These are phyloP conservation scores for Rubia tinctorum DNA, from an alignment of 305 asterid species.

Conservation along the genomic window DNA sequence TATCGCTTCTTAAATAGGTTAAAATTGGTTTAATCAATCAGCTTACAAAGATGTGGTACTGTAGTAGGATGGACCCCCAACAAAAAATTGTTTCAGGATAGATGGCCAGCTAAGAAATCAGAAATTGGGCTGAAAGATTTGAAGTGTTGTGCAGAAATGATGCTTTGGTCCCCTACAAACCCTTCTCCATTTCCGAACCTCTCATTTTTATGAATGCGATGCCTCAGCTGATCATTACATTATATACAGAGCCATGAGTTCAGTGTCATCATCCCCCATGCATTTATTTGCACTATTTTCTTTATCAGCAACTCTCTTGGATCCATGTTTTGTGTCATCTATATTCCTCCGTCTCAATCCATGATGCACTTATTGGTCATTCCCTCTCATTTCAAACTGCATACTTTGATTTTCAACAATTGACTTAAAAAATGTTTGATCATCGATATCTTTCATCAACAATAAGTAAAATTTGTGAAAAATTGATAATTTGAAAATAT, in stretches of 20 bases:
- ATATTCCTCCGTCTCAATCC: no score
- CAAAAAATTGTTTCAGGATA: constrained; percentile 18
- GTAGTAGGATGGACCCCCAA: constrained; percentile 24
- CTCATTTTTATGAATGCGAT: constrained; percentile 24
- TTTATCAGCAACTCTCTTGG: not conserved
- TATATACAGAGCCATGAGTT: constrained; percentile 27
- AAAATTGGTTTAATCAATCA: no score
- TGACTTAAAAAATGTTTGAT: no score
- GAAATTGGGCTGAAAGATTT: constrained; percentile 25
- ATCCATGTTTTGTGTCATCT: not conserved
- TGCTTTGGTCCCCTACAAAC: constrained; percentile 30
- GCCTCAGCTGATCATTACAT: constrained; percentile 17
- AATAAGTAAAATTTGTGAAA: no score
- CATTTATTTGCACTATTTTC: constrained; percentile 2
- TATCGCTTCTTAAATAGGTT: no score
- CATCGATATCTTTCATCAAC: no score
- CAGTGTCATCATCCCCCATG: no score
- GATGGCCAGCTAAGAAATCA: constrained; percentile 31
- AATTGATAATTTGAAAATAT: no score
- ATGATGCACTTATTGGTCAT: no score
- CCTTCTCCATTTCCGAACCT: constrained; percentile 16
- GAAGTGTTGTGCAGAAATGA: constrained; percentile 22
- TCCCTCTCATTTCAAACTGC: no score
- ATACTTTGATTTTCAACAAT: no score
- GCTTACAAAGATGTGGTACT: not conserved